These are phyloP conservation scores for Sporothrix schenckii DNA, from an alignment of 2,329 filamentous ascomycete genomes.

Conservation along the genomic window DNA sequence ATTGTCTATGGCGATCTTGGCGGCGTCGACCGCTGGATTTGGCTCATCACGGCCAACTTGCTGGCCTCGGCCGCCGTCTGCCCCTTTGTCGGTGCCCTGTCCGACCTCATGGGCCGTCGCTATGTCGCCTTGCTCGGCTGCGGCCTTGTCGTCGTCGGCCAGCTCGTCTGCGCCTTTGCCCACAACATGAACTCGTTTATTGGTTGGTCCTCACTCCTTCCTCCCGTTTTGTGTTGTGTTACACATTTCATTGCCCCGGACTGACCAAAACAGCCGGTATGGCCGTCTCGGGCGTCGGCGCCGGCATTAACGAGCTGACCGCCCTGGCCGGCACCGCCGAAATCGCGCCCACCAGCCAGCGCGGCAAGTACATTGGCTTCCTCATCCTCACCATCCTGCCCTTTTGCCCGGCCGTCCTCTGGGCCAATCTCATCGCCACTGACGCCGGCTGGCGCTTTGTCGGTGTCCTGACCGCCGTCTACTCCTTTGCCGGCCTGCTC, in stretches of 20 bases:
- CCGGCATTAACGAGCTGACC: constrained; percentile 69
- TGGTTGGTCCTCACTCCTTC: constrained; percentile 44
- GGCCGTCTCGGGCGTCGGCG: constrained; percentile 63
- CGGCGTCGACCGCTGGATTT: constrained; percentile 62
- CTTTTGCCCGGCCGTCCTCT: constrained; percentile 65
- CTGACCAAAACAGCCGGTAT: constrained; percentile 46
- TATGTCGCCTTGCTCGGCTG: constrained; percentile 61
- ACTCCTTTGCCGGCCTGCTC: constrained; percentile 56
- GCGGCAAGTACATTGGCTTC: constrained; percentile 64
- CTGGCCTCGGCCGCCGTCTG: constrained; percentile 61
- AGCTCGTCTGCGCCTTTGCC: constrained; percentile 62
- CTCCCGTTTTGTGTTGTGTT: background rate
- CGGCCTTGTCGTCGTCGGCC: constrained; percentile 58
- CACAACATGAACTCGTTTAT: constrained; percentile 64
- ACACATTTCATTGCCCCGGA: background rate
- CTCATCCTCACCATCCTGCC: constrained; percentile 65
- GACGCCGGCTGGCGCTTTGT: constrained; percentile 58
- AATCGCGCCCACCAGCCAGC: constrained; percentile 65
- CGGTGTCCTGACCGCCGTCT: constrained; percentile 56
- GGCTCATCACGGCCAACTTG: constrained; percentile 59
- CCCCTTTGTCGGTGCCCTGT: constrained; percentile 67
- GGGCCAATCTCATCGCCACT: constrained; percentile 57
- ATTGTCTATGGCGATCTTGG: constrained; percentile 64
- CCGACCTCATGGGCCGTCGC: constrained; percentile 64
- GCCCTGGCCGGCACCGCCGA: constrained; percentile 69